Evolutionary conservation across 2,329 filamentous ascomycete species (phyloP).

Genomic region (Trichoderma simmonsii): DNA sequence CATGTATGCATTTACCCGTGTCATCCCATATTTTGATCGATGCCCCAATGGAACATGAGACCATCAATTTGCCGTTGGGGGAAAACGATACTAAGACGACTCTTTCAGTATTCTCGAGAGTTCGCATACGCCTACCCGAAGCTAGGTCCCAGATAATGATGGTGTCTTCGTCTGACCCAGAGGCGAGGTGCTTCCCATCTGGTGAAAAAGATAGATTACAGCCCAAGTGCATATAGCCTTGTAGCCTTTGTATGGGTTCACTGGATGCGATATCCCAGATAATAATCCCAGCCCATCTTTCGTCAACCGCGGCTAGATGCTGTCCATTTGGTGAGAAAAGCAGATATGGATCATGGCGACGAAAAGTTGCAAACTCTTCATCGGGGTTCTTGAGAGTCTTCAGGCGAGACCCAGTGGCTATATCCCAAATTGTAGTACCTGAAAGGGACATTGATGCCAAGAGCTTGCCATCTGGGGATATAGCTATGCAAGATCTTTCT

Average conservation of each 20-base stretch:
- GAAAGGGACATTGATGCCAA: background rate
- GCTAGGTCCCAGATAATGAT: background rate
- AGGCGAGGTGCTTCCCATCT: background rate
- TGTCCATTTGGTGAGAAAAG: background rate
- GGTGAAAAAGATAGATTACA: background rate
- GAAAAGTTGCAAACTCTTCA: accelerated
- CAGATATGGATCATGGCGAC: accelerated
- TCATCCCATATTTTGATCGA: background rate
- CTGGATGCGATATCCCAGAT: background rate
- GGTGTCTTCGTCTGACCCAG: background rate
- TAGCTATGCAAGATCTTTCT: too few species aligned
- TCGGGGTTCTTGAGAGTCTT: background rate
- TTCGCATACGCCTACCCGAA: background rate
- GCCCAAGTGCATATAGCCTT: background rate
- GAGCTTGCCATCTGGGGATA: background rate
- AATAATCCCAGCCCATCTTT: accelerated
- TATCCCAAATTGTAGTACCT: background rate
- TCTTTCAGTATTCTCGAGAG: background rate
- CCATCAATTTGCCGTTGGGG: background rate
- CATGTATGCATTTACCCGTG: background rate
- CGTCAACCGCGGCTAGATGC: background rate
- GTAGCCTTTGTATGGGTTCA: background rate
- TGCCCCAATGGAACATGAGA: background rate
- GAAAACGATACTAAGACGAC: background rate
- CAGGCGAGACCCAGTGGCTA: background rate